A percentile compares a stretch with the other conserved stretches of the same genome.
Evolutionary conservation across 2,329 filamentous ascomycete genomes (phyloP).

Genomic region (Fusarium odoratissimum): DNA sequence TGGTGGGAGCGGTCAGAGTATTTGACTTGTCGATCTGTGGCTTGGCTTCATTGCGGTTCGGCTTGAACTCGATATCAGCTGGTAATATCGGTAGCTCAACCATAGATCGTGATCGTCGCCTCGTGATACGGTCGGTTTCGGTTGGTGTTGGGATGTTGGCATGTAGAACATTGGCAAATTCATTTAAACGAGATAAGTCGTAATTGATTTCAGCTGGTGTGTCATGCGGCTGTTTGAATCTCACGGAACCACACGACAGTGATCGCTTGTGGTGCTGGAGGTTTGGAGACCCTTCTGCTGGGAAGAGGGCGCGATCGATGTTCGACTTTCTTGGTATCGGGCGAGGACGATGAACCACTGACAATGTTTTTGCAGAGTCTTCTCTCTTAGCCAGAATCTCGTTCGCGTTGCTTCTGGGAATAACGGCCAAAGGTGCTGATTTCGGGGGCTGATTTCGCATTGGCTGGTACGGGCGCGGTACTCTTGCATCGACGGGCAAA

Average conservation of each 20-base stretch:
- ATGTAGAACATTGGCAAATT: conserved; percentile 41
- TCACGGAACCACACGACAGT: conserved; percentile 61
- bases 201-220: conserved; percentile 58
- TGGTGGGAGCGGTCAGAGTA: background rate
- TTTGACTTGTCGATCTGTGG: conserved; percentile 4
- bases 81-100: conserved; percentile 40
- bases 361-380: conserved; percentile 18
- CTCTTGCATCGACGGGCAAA: conserved; percentile 36
- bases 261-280: conserved; percentile 59
- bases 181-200: conserved; percentile 59
- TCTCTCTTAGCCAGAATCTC: conserved; percentile 9
- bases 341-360: conserved; percentile 65
- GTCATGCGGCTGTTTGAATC: conserved; percentile 61
- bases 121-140: conserved; percentile 31
- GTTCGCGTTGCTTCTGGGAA: conserved; percentile 34
- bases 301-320: conserved; percentile 60
- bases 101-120: conserved; percentile 44
- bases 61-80: conserved; percentile 6
- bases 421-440: conserved; percentile 34
- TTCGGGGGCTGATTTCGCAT: conserved; percentile 10
- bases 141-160: conserved; percentile 13
- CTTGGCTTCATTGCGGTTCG: conserved; percentile 6
- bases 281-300: conserved; percentile 54
- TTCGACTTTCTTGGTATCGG: conserved; percentile 64
- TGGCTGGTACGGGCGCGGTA: conserved; percentile 46